Evolutionary conservation across 441 rosid species (phyloP).

Genomic region (Adansonia gregorii): DNA sequence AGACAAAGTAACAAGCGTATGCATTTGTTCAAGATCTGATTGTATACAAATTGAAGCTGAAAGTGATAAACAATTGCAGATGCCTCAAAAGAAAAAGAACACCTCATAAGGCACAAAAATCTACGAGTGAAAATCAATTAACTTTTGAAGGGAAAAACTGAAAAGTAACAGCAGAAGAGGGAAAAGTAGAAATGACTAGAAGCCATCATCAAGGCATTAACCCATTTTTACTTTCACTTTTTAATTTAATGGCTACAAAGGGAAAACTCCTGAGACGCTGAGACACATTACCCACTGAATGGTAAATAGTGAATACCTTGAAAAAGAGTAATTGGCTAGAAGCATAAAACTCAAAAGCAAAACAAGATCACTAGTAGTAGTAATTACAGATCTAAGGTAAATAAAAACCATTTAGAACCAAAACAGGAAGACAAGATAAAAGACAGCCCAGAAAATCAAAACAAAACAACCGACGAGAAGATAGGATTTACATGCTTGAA

Average conservation of each 20-base stretch:
- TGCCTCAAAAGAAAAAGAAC: slow-evolving; percentile 23
- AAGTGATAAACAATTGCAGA: slow-evolving; percentile 19
- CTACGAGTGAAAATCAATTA: slow-evolving; percentile 31
- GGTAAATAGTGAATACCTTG: slow-evolving; percentile 11
- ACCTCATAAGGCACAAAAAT: slow-evolving; percentile 37
- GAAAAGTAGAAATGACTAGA: slow-evolving; percentile 27
- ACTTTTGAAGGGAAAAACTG: slow-evolving; percentile 28
- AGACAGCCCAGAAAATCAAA: slow-evolving; percentile 14
- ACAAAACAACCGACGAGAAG: slow-evolving; percentile 10
- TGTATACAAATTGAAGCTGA: not conserved
- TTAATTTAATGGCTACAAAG: slow-evolving; percentile 8
- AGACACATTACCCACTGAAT: slow-evolving; percentile 16
- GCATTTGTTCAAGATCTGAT: slow-evolving; percentile 23
- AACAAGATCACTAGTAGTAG: not conserved
- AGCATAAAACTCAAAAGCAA: not conserved
- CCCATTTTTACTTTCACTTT: slow-evolving; percentile 10
- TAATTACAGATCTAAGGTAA: slow-evolving; percentile 46
- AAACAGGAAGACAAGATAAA: not conserved
- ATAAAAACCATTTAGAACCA: not conserved
- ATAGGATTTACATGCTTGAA: slow-evolving; percentile 22
- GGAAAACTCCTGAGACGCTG: not conserved
- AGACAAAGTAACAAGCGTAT: not conserved
- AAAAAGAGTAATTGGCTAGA: slow-evolving; percentile 3
- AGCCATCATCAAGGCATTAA: slow-evolving; percentile 12
- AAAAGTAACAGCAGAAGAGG: slow-evolving; percentile 33